Evolutionary conservation across 192 early-diverging fungal species (phyloP), one percentile per base, ranked within the genome.

Genomic region (Pilobolus umbonatus): DNA sequence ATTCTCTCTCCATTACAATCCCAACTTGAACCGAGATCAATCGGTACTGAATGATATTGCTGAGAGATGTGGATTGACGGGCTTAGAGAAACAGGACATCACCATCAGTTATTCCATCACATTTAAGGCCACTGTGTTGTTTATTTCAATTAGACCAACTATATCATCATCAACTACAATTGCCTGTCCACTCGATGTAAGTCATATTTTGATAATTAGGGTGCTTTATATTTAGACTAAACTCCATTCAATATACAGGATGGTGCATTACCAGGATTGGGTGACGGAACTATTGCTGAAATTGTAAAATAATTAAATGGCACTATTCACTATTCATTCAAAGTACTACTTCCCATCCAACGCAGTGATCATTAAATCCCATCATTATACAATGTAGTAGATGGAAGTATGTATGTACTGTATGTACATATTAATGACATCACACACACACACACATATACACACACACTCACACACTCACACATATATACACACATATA

Each of bases 21-120:
- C 69, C 2, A 26, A 36, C 3, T 24, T 58, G 10, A 74, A 81
- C 46, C 35, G 44, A 1, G 67, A 68, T 26, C 45, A 65, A 24
- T 60, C 67, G 9, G 72, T 80, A 6, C 5, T 80, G 25, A 38
- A 47, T 6, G 73, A 75, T 25, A 68, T 80, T 62, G 54, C 72
- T n/a, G 51, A 32, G 34, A 67, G 68, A 40, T 80, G 79, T 54
- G 79, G 79, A 30, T 8, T 67, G 9, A 34, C 52, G 11, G 79
- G 79, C 30, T 43, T 49, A 6, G 4, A 14, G 0, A 50, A 30
- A 7, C 53, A 62, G 1, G 42, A 66, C 9, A 40, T 81, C n/a
- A 50, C 59, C 9, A 68, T 81, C 48, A 61, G 75, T 64, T 81
- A 81, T 42, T 67, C 62, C 28, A 65, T 81, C 21, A 62, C 59